Conservation (phyloP, 805 yeast species). For the Wickerhamiella cacticola region DNA sequence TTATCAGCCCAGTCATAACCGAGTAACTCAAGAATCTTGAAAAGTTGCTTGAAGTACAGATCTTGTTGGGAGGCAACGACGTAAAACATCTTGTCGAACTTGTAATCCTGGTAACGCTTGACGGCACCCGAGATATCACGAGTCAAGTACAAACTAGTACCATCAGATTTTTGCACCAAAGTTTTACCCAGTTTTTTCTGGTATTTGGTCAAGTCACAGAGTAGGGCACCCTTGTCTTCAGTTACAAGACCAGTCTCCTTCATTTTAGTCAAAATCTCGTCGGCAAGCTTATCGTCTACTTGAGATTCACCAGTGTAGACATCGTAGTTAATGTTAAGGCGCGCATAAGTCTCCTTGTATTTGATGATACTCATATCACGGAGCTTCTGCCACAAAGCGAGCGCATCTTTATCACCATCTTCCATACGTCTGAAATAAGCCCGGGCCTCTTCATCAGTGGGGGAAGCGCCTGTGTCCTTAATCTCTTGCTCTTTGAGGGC, state of each 20-base stretch:
- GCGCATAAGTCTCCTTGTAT: slow-evolving; percentile 78
- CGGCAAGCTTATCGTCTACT: slow-evolving; percentile 64
- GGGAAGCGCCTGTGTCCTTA: slow-evolving; percentile 38
- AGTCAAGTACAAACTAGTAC: slow-evolving; percentile 85
- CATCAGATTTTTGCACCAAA: slow-evolving; percentile 86
- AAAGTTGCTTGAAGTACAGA: slow-evolving; percentile 84
- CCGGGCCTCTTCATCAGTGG: slow-evolving; percentile 74
- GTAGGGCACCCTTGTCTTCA: slow-evolving; percentile 82
- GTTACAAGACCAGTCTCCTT: slow-evolving; percentile 57
- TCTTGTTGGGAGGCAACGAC: slow-evolving; percentile 96
- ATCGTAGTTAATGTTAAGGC: slow-evolving; percentile 82
- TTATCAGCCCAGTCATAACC: slow-evolving; percentile 77
- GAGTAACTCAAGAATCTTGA: slow-evolving; percentile 83
- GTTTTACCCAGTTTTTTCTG: slow-evolving; percentile 90
- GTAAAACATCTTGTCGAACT: slow-evolving; percentile 91
- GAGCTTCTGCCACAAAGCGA: slow-evolving; percentile 71
- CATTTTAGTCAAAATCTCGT: slow-evolving; percentile 48
- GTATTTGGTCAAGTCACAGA: slow-evolving; percentile 72
- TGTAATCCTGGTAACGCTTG: slow-evolving; percentile 69
- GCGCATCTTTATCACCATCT: slow-evolving; percentile 75
- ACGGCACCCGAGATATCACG: slow-evolving; percentile 96
- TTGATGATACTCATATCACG: slow-evolving; percentile 81
- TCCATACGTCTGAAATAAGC: slow-evolving; percentile 84
- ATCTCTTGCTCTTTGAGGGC: slow-evolving; percentile 57
- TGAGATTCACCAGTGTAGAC: slow-evolving; percentile 93